These are phyloP conservation scores for Chlamydomonas sp. DNA, from an alignment of 139 green algal species.

Conservation along the genomic window DNA sequence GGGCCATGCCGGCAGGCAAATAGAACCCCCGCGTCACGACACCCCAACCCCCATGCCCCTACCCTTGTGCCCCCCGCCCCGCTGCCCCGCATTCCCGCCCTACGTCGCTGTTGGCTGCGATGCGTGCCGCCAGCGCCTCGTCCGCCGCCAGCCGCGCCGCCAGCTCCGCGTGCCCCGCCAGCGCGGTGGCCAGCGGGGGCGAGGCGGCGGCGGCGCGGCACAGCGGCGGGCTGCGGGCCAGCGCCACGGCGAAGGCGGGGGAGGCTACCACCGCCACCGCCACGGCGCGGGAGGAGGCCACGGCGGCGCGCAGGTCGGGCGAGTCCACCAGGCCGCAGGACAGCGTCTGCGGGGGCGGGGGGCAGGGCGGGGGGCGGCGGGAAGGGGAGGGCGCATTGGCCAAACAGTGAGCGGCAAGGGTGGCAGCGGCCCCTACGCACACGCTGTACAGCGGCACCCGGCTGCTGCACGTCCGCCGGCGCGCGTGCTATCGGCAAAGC, in stretches of 20 bases:
- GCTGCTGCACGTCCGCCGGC: too few species aligned
- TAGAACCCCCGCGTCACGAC: too few species aligned
- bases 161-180: not conserved
- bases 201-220: not conserved
- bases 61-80: too few species aligned
- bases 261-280: not conserved
- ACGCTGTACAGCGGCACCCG: too few species aligned
- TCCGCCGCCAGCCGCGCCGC: not conserved
- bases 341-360: not conserved
- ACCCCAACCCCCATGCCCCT: too few species aligned
- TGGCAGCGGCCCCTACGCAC: too few species aligned
- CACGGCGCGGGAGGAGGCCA: not conserved
- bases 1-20: too few species aligned
- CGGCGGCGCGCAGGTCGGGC: not conserved
- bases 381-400: not conserved
- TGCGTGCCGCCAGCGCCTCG: conserved; percentile 1
- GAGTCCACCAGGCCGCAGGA: not conserved
- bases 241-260: conserved; percentile 11
- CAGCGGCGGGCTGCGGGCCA: not conserved
- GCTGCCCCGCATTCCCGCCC: too few species aligned
- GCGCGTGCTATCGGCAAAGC: too few species aligned
- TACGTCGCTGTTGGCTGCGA: not conserved
- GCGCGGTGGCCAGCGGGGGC: not conserved
- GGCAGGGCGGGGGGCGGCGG: not conserved
- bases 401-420: too few species aligned